Evolutionary conservation across 1,284 basidiomycete species (phyloP).

Genomic region (Trichosporon asahii): DNA sequence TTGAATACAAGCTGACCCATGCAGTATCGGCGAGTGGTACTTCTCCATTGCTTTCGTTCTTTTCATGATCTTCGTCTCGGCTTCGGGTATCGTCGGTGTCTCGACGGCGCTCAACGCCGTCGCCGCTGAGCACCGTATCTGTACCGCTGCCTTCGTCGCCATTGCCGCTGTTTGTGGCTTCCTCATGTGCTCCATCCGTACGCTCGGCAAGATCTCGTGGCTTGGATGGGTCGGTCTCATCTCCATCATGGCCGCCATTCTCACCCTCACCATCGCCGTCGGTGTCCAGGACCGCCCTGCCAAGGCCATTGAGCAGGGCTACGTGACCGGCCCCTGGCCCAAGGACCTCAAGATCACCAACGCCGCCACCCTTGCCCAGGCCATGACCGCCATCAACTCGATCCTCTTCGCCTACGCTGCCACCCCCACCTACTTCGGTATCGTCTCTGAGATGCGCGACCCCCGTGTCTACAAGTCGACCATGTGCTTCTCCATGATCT

Average conservation of each 20-base stretch:
- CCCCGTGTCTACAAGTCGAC: conserved; percentile 33
- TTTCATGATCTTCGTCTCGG: conserved; percentile 34
- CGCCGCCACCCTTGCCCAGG: conserved; percentile 35
- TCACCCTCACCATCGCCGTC: conserved; percentile 50
- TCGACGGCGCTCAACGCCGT: conserved; percentile 52
- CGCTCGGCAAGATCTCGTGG: conserved; percentile 46
- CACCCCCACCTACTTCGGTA: conserved; percentile 27
- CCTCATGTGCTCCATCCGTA: conserved; percentile 41
- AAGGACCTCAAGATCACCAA: conserved; percentile 30
- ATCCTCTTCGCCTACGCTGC: conserved; percentile 46
- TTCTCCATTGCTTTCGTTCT: conserved; percentile 19
- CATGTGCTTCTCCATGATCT: conserved; percentile 32
- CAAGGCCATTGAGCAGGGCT: conserved; percentile 28
- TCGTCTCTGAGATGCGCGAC: conserved; percentile 38
- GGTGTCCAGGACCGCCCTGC: conserved; percentile 46
- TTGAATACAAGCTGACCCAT: neutral
- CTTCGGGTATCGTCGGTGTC: conserved; percentile 36
- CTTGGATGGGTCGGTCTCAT: conserved; percentile 46
- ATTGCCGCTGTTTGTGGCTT: conserved; percentile 37
- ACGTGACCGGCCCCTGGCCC: conserved; percentile 27
- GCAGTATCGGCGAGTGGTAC: conserved; percentile 20
- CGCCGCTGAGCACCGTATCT: conserved; percentile 38
- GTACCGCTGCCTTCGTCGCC: conserved; percentile 46
- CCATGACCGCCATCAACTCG: conserved; percentile 44
- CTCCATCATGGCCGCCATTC: conserved; percentile 41